Conservation (phyloP, 2,329 filamentous ascomycete species). For the Cladophialophora carrionii region DNA sequence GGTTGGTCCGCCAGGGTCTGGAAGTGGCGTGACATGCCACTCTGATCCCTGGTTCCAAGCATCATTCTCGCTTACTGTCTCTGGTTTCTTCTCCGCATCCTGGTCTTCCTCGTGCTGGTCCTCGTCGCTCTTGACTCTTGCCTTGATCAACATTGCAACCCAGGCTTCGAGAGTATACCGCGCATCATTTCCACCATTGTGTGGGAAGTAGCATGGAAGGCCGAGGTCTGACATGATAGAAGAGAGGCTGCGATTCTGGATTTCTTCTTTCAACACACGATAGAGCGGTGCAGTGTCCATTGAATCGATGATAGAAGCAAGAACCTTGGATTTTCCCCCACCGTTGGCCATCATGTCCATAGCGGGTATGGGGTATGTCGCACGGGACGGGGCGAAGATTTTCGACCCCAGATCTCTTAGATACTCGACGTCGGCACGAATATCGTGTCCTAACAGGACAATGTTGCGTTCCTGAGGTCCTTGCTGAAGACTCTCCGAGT, state of each 20-base stretch:
- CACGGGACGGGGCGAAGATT: conserved; percentile 37
- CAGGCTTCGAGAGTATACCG: conserved; percentile 76
- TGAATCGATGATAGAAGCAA: conserved; percentile 62
- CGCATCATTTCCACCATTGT: conserved; percentile 87
- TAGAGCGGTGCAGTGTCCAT: conserved; percentile 76
- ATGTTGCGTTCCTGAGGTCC: conserved; percentile 58
- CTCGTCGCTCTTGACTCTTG: conserved; percentile 38
- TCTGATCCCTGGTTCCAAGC: background rate
- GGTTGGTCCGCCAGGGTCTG: background rate
- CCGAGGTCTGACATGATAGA: conserved; percentile 66
- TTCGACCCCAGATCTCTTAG: conserved; percentile 68
- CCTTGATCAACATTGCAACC: conserved; percentile 61
- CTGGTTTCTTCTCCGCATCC: background rate
- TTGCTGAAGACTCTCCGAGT: conserved; percentile 16
- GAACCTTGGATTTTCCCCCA: conserved; percentile 29
- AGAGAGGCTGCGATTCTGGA: conserved; percentile 59
- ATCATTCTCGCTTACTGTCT: background rate
- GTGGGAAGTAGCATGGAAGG: conserved; percentile 67
- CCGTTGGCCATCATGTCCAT: conserved; percentile 27
- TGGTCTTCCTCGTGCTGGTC: conserved; percentile 12
- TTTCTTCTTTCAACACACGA: conserved; percentile 58
- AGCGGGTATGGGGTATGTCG: conserved; percentile 43
- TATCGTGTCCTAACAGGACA: conserved; percentile 78
- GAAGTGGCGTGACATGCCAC: background rate
- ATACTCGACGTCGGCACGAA: conserved; percentile 68